A percentile compares a stretch with the other conserved stretches of the same genome.
Conservation (phyloP, 192 early-diverging fungal genomes). For the Coemansia sp. region DNA sequence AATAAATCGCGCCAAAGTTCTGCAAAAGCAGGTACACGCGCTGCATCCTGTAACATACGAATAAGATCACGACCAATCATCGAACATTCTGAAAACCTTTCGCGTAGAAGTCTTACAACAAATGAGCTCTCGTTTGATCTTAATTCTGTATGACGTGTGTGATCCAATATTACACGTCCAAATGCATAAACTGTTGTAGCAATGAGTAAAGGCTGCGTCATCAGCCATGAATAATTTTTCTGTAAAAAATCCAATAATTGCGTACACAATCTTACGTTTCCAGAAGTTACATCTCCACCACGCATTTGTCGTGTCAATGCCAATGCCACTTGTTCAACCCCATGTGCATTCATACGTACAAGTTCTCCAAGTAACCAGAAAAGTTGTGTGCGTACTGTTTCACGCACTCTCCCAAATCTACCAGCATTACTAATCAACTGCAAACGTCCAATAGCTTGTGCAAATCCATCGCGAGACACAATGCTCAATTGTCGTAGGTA, state of each 20-base stretch:
- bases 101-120: constrained; percentile 55
- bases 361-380: constrained; percentile 64
- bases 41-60: constrained; percentile 63
- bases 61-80: constrained; percentile 68
- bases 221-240: constrained; percentile 42
- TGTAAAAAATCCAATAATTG: constrained; percentile 56
- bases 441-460: constrained; percentile 40
- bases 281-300: constrained; percentile 56
- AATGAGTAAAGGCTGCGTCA: constrained; percentile 23
- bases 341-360: constrained; percentile 50
- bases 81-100: constrained; percentile 61
- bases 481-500: constrained; percentile 61
- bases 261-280: constrained; percentile 55
- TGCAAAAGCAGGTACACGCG: constrained; percentile 55
- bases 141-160: constrained; percentile 41
- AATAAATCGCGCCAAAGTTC: constrained; percentile 63
- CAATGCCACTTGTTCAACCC: constrained; percentile 58
- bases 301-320: constrained; percentile 61
- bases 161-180: constrained; percentile 59
- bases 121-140: constrained; percentile 56
- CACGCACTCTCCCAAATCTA: constrained; percentile 39
- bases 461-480: constrained; percentile 65
- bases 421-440: constrained; percentile 30
- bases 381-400: constrained; percentile 53
- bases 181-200: constrained; percentile 50